Evolutionary conservation across 768 basidiomycete genomes (phyloP).

Genomic region (Fomitopsis serialis): DNA sequence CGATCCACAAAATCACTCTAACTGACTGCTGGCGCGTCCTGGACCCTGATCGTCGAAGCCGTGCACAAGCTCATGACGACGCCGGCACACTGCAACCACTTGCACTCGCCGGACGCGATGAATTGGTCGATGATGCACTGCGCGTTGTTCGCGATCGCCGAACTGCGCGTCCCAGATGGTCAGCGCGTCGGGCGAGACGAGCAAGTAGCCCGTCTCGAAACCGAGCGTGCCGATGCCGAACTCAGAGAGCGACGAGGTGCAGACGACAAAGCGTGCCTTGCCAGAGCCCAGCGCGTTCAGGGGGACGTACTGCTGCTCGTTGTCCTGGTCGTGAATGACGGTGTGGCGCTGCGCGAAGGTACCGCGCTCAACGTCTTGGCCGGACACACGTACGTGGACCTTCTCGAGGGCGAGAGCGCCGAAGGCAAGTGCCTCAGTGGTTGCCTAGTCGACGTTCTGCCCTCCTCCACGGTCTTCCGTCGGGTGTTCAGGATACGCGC

Average conservation of each 20-base stretch:
- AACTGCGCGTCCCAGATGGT: conserved; percentile 99
- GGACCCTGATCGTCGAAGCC: conserved; percentile 99
- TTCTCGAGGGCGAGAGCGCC: conserved; percentile 91
- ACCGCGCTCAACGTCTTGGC: conserved; percentile 97
- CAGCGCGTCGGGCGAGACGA: conserved; percentile 88
- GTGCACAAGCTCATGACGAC: conserved; percentile 83
- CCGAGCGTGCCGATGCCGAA: conserved; percentile 92
- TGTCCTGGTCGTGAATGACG: conserved; percentile 92
- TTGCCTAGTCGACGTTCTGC: conserved; percentile 93
- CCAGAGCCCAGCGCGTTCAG: conserved; percentile 82
- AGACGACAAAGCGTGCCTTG: conserved; percentile 89
- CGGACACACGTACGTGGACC: conserved; percentile 94
- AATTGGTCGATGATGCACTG: conserved; percentile 99
- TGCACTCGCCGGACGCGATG: conserved; percentile 94
- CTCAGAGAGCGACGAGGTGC: conserved; percentile 96
- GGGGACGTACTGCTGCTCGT: conserved; percentile 85
- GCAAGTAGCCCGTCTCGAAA: conserved; percentile 97
- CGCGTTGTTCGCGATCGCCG: conserved; percentile 96
- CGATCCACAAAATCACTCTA: too few species aligned
- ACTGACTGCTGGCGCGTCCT: conserved; percentile 95
- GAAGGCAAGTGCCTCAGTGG: conserved; percentile 97
- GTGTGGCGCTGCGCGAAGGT: conserved; percentile 98
- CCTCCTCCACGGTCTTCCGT: conserved; percentile 93
- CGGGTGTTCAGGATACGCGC: conserved; percentile 85
- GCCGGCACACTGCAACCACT: conserved; percentile 94